Conservation (phyloP, 805 yeast species). For the Sugiyamaella valdiviana region DNA sequence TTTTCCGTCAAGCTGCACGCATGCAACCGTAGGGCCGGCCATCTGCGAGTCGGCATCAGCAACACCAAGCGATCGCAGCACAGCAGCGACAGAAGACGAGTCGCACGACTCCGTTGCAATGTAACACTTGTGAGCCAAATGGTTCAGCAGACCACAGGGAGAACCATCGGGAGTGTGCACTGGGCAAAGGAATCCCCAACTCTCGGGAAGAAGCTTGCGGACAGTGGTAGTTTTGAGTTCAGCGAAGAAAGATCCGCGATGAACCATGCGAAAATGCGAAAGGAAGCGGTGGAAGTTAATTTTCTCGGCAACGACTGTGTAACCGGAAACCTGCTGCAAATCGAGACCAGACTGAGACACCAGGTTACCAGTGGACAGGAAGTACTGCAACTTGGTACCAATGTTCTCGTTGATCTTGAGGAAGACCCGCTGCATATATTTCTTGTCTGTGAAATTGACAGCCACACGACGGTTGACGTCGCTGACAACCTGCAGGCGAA, state of each 20-base stretch:
- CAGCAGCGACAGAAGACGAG: constrained; percentile 61
- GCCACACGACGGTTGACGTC: constrained; percentile 75
- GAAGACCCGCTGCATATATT: constrained; percentile 75
- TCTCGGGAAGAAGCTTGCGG: constrained; percentile 90
- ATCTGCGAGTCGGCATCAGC: constrained; percentile 61
- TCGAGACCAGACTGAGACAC: constrained; percentile 96
- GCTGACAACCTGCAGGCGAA: constrained; percentile 65
- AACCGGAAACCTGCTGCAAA: constrained; percentile 96
- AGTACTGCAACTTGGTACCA: constrained; percentile 90
- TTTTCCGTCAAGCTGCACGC: constrained; percentile 90
- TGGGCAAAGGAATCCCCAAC: constrained; percentile 99
- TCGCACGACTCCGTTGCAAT: constrained; percentile 74
- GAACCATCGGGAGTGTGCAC: constrained; percentile 99
- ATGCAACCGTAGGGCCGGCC: constrained; percentile 81
- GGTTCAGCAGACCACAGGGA: constrained; percentile 96
- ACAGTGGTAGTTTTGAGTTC: constrained; percentile 96
- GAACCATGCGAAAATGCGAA: constrained; percentile 99
- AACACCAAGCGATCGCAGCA: constrained; percentile 69
- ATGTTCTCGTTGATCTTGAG: constrained; percentile 82
- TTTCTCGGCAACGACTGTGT: constrained; percentile 97
- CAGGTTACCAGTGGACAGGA: constrained; percentile 92
- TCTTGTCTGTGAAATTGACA: constrained; percentile 75
- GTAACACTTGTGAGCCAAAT: constrained; percentile 90
- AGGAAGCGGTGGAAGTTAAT: constrained; percentile 95
- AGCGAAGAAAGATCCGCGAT: constrained; percentile 98